Evolutionary conservation across 1,284 basidiomycete species (phyloP), one percentile per base, ranked within the genome.

Genomic region (Naganishia sp.): DNA sequence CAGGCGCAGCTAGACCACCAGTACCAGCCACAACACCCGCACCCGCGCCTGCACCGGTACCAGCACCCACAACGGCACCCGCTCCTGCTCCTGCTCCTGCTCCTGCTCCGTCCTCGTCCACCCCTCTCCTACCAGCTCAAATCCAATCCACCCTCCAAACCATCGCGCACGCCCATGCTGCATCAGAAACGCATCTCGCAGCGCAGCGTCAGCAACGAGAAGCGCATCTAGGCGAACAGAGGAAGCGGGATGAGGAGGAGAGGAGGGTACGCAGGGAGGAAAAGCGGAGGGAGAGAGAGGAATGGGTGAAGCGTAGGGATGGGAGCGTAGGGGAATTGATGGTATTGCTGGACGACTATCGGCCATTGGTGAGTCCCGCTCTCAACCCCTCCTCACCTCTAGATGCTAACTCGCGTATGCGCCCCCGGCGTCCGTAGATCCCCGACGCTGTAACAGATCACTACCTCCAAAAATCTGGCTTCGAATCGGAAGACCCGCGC

Each of bases 391-490:
- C 36, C 36, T 36, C 21, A 21, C 21, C 21, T 21, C 21, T 21
- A 21, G 21, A 21, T 21, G 21, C 21, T 21, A 21, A 21, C 21
- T 21, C 21, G 21, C 21, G 21, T 21, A 21, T 21, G 21, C 21
- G 21, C 21, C 21, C 21, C 21, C 21, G 21, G 21, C 21, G 21
- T 21, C 21, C 21, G 21, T 21, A 96, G 92, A 94, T 99, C 72
- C 96, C 96, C 1, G 96, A 95, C 77, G 94, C 99, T 78, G 94
- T 99, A 16, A 96, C 95, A 4, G 93, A 97, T 75, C 97, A 95
- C 79, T 99, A 97, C 80, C 86, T 99, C 11, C 94, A 99, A 79
- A 85, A 89, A 68, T 91, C 94, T 23, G 96, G 96, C 0, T 98
- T 99, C 78, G 94, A 98, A 74, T 94, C 91, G 76, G 88, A 94